Evolutionary conservation across 1,139 yeast genomes (phyloP).

Genomic region (Yamadazyma membranifaciens): DNA sequence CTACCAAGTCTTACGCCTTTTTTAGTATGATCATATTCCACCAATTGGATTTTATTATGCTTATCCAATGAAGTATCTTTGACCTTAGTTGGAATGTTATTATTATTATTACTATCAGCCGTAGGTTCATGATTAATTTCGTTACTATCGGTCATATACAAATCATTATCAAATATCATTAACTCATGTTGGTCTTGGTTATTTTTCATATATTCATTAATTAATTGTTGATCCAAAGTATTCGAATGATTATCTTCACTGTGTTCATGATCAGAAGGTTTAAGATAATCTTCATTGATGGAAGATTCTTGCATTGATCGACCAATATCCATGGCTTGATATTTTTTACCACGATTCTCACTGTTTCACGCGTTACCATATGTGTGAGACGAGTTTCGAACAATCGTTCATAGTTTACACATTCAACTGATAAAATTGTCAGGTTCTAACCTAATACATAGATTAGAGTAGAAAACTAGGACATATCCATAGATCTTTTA

Average conservation of each 20-base stretch:
- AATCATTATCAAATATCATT: slow-evolving; percentile 4
- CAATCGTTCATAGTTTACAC: too few relatives aligned
- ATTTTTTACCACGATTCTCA: too few relatives aligned
- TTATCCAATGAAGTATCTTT: slow-evolving; percentile 3
- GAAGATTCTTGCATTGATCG: slow-evolving; percentile 3
- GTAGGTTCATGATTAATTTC: slow-evolving; percentile 4
- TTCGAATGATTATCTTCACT: background rate
- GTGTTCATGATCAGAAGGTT: background rate
- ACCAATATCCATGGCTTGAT: slow-evolving; percentile 1
- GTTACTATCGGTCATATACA: slow-evolving; percentile 2
- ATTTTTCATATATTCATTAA: slow-evolving; percentile 52
- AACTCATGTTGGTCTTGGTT: background rate
- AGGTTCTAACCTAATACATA: too few relatives aligned
- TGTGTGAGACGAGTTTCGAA: too few relatives aligned
- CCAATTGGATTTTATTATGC: slow-evolving; percentile 18
- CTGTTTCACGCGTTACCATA: too few relatives aligned
- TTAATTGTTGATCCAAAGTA: slow-evolving; percentile 16
- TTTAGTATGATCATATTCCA: slow-evolving; percentile 33
- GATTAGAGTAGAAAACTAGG: too few relatives aligned
- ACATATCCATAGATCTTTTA: too few relatives aligned
- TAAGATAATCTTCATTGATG: background rate
- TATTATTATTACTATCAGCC: background rate
- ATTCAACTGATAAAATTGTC: too few relatives aligned
- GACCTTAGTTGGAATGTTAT: background rate
- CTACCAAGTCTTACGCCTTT: slow-evolving; percentile 36